phyloP scores from a whole-genome alignment of 1,284 basidiomycete genomes.

The Ustilago tritici region DNA sequence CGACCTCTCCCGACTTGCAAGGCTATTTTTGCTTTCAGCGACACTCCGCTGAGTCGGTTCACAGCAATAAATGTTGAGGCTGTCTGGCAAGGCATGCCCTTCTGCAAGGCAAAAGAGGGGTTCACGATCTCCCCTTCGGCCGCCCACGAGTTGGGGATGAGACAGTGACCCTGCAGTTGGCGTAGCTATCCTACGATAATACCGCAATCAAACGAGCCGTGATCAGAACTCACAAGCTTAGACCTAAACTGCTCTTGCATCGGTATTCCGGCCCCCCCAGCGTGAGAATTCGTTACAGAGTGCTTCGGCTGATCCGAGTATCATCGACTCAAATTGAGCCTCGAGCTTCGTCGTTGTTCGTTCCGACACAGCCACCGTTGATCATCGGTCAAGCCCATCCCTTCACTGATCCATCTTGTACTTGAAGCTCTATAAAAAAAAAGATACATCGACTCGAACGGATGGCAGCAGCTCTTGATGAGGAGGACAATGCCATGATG shows the following conservation, averaged over 20 bases:
- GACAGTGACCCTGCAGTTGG: constrained; percentile 11
- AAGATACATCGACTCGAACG: neutral
- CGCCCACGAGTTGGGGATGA: constrained; percentile 12
- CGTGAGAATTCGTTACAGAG: constrained; percentile 1
- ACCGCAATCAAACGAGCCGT: too few species aligned
- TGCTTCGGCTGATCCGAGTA: neutral
- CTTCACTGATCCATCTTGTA: neutral
- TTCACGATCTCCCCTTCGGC: constrained; percentile 8
- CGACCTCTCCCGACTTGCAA: neutral
- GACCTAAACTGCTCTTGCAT: neutral
- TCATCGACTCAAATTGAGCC: neutral
- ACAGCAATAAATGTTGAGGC: neutral
- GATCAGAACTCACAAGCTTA: neutral
- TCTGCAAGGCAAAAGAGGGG: neutral
- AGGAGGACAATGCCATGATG: neutral
- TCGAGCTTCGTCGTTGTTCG: neutral
- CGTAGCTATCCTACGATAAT: neutral
- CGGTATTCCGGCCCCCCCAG: neutral
- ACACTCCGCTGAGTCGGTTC: neutral
- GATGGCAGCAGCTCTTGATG: neutral
- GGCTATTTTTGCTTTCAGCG: neutral
- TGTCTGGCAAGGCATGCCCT: neutral
- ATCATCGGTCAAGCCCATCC: neutral
- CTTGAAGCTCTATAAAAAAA: neutral
- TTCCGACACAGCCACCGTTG: neutral